Evolutionary conservation across 192 early-diverging fungal species (phyloP).

Genomic region (Entophlyctis luteolus): DNA sequence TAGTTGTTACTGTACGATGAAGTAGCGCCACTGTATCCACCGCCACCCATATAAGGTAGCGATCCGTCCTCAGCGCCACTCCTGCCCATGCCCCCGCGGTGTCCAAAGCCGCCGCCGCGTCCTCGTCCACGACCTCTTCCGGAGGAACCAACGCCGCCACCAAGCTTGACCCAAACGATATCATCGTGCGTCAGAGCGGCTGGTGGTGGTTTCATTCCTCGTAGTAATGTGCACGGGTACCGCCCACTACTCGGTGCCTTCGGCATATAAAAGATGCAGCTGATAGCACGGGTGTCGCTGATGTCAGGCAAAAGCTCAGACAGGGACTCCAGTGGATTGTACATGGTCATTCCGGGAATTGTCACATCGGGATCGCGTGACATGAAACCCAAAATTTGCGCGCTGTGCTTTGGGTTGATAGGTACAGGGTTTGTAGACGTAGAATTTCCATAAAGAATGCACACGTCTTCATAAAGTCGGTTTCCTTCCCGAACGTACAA

Average conservation of each 20-base stretch:
- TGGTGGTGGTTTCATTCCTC: conserved; percentile 20
- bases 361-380: conserved; percentile 43
- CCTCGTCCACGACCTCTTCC: conserved; percentile 29
- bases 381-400: conserved; percentile 34
- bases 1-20: conserved; percentile 2
- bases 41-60: conserved; percentile 23
- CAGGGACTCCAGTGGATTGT: conserved; percentile 39
- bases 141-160: conserved; percentile 28
- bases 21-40: conserved; percentile 20
- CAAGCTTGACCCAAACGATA: conserved; percentile 37
- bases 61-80: neutral
- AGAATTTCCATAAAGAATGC: conserved; percentile 35
- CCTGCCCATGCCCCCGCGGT: conserved; percentile 15
- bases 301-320: conserved; percentile 37
- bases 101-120: conserved; percentile 11
- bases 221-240: conserved; percentile 32
- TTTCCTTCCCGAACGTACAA: conserved; percentile 33
- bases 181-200: conserved; percentile 30
- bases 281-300: conserved; percentile 34
- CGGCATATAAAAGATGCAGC: conserved; percentile 46
- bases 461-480: conserved; percentile 42
- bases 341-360: conserved; percentile 46
- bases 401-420: conserved; percentile 30
- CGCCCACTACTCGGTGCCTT: conserved; percentile 13
- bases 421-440: conserved; percentile 20